These are phyloP conservation scores for Magnusiomyces sp. DNA, from an alignment of 1,139 yeast genomes.

Conservation along the genomic window DNA sequence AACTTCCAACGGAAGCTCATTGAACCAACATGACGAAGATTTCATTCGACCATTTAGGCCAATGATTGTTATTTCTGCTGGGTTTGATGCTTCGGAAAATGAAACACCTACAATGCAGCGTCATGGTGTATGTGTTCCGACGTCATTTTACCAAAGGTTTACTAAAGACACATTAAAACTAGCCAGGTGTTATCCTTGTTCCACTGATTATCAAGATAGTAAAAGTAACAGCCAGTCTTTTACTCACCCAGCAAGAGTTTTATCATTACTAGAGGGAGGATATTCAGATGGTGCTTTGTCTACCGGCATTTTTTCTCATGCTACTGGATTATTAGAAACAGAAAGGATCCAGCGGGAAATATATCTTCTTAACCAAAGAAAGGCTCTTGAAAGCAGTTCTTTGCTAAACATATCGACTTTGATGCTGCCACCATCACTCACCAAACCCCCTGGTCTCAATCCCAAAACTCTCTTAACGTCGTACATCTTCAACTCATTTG, in stretches of 20 bases:
- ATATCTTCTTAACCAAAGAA: not conserved
- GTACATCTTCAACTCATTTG: slow-evolving; percentile 35
- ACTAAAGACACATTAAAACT: slow-evolving; percentile 64
- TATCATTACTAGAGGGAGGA: slow-evolving; percentile 79
- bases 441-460: not conserved
- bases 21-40: not conserved
- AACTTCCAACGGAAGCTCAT: slow-evolving; percentile 23
- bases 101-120: slow-evolving; percentile 81
- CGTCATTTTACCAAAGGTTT: slow-evolving; percentile 66
- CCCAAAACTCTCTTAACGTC: not conserved
- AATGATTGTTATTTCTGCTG: slow-evolving; percentile 67
- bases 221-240: too few relatives aligned
- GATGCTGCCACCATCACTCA: slow-evolving; percentile 3
- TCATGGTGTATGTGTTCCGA: slow-evolving; percentile 77
- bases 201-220: not conserved
- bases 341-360: slow-evolving; percentile 5
- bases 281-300: slow-evolving; percentile 77
- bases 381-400: slow-evolving; percentile 5
- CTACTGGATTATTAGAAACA: slow-evolving; percentile 42
- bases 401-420: slow-evolving; percentile 2
- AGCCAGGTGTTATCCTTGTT: slow-evolving; percentile 46
- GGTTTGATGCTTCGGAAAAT: slow-evolving; percentile 82
- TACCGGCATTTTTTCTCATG: slow-evolving; percentile 73
- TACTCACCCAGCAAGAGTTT: slow-evolving; percentile 42
- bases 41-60: slow-evolving; percentile 48